A percentile compares a stretch with the other conserved stretches of the same genome.
These are phyloP conservation scores for Colletotrichum truncatum DNA, from an alignment of 2,329 filamentous ascomycete species.

Conservation along the genomic window DNA sequence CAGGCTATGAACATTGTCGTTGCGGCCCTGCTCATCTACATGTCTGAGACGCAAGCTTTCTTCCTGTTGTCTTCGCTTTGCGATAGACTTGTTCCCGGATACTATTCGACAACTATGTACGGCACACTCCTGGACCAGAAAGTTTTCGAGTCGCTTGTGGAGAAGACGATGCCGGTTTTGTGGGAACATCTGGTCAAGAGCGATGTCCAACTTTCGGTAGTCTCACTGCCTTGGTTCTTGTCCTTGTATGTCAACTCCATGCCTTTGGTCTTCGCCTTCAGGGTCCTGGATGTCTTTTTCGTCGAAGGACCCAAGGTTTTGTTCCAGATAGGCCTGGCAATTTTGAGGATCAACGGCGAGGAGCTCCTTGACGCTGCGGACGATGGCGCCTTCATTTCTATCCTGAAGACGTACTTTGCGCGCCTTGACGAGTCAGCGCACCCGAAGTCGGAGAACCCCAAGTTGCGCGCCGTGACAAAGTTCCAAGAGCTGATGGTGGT, in stretches of 20 bases:
- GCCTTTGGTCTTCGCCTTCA: conserved; percentile 96
- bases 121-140: conserved; percentile 95
- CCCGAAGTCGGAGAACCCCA: conserved; percentile 93
- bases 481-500: conserved; percentile 99
- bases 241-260: conserved; percentile 99
- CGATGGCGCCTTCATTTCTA: conserved; percentile 95
- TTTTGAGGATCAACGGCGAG: conserved; percentile 95
- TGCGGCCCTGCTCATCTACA: conserved; percentile 97
- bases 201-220: conserved; percentile 96
- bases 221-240: conserved; percentile 97
- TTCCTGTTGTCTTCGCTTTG: conserved; percentile 92
- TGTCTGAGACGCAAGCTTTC: conserved; percentile 96
- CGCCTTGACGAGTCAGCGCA: conserved; percentile 95
- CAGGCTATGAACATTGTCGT: conserved; percentile 99
- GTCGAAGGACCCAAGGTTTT: conserved; percentile 96
- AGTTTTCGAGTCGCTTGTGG: conserved; percentile 97
- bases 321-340: conserved; percentile 97
- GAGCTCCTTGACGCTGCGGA: conserved; percentile 92
- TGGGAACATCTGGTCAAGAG: conserved; percentile 99
- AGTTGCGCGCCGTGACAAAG: conserved; percentile 89
- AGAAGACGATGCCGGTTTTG: conserved; percentile 97
- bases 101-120: conserved; percentile 99
- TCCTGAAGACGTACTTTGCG: conserved; percentile 94
- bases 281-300: conserved; percentile 97
- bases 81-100: conserved; percentile 91